phyloP scores from a whole-genome alignment of 1,284 basidiomycete species.

The Cutaneotrichosporon mucoides region DNA sequence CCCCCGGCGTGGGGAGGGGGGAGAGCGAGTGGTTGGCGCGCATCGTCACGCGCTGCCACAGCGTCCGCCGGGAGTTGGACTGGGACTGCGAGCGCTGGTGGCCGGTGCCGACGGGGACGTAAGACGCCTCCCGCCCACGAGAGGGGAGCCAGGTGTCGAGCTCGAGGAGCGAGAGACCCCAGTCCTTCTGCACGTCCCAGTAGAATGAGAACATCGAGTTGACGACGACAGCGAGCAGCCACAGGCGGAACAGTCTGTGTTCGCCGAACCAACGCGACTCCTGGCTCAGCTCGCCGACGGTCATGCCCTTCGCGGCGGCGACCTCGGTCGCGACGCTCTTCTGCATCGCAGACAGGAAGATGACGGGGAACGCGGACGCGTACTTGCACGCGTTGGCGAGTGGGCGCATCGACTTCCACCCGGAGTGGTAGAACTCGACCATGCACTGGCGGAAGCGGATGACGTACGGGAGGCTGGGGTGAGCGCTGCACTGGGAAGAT shows the following conservation, averaged over 20 bases:
- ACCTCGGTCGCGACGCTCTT: constrained; percentile 62
- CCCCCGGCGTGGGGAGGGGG: constrained; percentile 12
- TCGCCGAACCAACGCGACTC: constrained; percentile 66
- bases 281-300: constrained; percentile 41
- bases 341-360: constrained; percentile 85
- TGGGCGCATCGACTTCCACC: constrained; percentile 64
- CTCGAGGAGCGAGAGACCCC: constrained; percentile 80
- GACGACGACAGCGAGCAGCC: constrained; percentile 77
- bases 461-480: constrained; percentile 74
- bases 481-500: constrained; percentile 2
- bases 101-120: not conserved
- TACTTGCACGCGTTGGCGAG: constrained; percentile 97
- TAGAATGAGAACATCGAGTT: constrained; percentile 96
- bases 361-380: constrained; percentile 94
- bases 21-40: constrained; percentile 2
- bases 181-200: constrained; percentile 99
- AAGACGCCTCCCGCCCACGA: not conserved
- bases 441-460: constrained; percentile 91
- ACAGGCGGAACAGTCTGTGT: constrained; percentile 72
- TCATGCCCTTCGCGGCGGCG: constrained; percentile 54
- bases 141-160: constrained; percentile 44
- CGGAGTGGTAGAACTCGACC: constrained; percentile 70
- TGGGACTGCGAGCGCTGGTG: not conserved
- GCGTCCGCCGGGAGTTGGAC: not conserved
- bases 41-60: not conserved